Percentiles rank a stretch among this genome's conserved stretches.
Conservation (phyloP, 805 yeast genomes). For the Brettanomyces nanus region DNA sequence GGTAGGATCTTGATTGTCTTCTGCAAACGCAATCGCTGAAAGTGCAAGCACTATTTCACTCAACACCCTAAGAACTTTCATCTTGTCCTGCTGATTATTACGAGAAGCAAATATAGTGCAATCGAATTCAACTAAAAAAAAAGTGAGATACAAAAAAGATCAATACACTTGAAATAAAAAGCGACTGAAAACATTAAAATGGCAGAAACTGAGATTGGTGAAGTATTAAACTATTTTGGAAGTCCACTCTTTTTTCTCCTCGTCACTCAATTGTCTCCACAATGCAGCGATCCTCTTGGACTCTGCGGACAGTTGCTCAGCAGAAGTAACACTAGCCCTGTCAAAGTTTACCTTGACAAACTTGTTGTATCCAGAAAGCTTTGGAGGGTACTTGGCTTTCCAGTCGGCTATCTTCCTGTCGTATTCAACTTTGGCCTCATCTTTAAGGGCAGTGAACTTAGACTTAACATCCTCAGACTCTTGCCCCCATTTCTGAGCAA, state of each 20-base stretch:
- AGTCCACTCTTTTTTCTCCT: constrained; percentile 17
- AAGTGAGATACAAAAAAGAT: too few relatives aligned
- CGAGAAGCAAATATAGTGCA: too few relatives aligned
- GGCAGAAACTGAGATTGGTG: background rate
- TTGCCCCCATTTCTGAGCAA: constrained; percentile 16
- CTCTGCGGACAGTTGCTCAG: constrained; percentile 9
- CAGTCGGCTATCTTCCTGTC: constrained; percentile 13
- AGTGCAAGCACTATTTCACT: too few relatives aligned
- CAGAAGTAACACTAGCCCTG: constrained; percentile 9
- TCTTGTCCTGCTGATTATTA: too few relatives aligned
- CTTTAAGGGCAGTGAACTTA: constrained; percentile 6
- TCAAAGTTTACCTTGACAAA: constrained; percentile 13
- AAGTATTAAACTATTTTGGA: constrained; percentile 6
- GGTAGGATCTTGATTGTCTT: constrained; percentile 32
- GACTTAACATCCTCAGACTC: constrained; percentile 13
- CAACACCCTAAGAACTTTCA: too few relatives aligned
- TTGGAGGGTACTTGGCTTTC: constrained; percentile 17
- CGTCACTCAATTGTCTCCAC: constrained; percentile 17
- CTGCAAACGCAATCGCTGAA: too few relatives aligned
- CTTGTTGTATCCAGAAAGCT: constrained; percentile 16
- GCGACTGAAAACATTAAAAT: background rate
- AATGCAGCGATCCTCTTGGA: constrained; percentile 14
- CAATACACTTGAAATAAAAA: too few relatives aligned
- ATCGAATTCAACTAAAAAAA: too few relatives aligned
- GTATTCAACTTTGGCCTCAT: constrained; percentile 2